phyloP scores from a whole-genome alignment of 2,329 filamentous ascomycete genomes.

The Xylariaceae sp. region DNA sequence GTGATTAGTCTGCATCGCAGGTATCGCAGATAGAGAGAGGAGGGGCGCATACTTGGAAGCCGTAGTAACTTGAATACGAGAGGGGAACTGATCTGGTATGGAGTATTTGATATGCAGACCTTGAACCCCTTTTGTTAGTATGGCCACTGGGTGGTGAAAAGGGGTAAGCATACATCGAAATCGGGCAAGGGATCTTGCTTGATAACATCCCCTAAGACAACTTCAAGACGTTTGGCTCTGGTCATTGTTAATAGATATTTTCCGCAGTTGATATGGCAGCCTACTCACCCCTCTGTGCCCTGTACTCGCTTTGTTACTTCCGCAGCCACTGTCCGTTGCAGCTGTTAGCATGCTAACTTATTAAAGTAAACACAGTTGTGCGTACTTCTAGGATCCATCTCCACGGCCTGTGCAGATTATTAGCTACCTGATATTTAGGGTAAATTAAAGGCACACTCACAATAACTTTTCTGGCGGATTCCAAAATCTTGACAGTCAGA shows the following conservation, averaged over 20 bases:
- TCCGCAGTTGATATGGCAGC: not conserved
- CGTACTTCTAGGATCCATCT: conserved; percentile 78
- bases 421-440: conserved; percentile 24
- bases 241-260: not conserved
- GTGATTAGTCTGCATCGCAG: not conserved
- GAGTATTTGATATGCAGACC: conserved; percentile 74
- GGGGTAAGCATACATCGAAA: conserved; percentile 57
- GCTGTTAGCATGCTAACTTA: not conserved
- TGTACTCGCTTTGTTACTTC: conserved; percentile 76
- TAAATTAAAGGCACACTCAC: conserved; percentile 11
- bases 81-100: conserved; percentile 77
- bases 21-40: not conserved
- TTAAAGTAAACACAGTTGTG: not conserved
- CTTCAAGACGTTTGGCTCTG: not conserved
- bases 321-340: conserved; percentile 61
- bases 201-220: conserved; percentile 77
- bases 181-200: conserved; percentile 66
- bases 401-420: conserved; percentile 63
- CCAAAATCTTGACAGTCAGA: conserved; percentile 82
- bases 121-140: not conserved
- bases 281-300: conserved; percentile 62
- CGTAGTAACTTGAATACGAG: conserved; percentile 87
- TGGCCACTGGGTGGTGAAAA: no score
- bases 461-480: conserved; percentile 75
- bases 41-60: conserved; percentile 44